Base-by-base conservation (phyloP, 768 basidiomycete species). In the Kwoniella botswanensis region DNA sequence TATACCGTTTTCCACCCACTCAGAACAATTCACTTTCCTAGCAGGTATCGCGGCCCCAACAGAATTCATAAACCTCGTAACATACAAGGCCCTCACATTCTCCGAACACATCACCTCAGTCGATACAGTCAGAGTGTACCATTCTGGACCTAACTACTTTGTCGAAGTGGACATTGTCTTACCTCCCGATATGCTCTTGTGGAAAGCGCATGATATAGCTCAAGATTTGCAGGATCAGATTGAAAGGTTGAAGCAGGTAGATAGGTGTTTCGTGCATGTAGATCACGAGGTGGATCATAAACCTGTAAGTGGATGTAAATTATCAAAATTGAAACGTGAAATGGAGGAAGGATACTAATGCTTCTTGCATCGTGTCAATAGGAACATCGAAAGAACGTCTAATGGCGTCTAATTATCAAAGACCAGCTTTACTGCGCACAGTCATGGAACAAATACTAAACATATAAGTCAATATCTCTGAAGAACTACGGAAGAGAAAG, bases 91-190 rank as follows among this genome's bases (percentile, higher is more conserved):
- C 0, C 88, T 89, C 83, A 98, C 93, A 7, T 98, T 97, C 84
- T 91, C 89, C 78, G 88, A 90, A 7, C 90, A 92, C 43, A 95
- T 98, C 63, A 88, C 90, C 69, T 89, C 91, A 81, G 86, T 98
- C 41, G 96, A 98, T 82, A 94, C 93, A 9, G 93, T 94, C 67
- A 87, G 94, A 68, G 95, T 94, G 13, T 98, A 98, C 78, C 93
- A 97, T 70, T 81, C 80, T 18, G 85, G 85, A 15, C 84, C 83
- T 0, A 67, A 93, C 70, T 96, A 94, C 80, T 92, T 94, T 79
- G 94, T 98, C 56, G 97, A 98, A 84, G 87, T 98, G 15, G 97
- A 99, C 82, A 88, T 98, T 57, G 95, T 98, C 54, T 92, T 98
- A 91, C 88, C 90, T 71, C 91, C 90, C 11, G 89, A 89, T 68